Base-by-base conservation (phyloP, 257 asterid genomes). In the Eustoma russellianum region DNA sequence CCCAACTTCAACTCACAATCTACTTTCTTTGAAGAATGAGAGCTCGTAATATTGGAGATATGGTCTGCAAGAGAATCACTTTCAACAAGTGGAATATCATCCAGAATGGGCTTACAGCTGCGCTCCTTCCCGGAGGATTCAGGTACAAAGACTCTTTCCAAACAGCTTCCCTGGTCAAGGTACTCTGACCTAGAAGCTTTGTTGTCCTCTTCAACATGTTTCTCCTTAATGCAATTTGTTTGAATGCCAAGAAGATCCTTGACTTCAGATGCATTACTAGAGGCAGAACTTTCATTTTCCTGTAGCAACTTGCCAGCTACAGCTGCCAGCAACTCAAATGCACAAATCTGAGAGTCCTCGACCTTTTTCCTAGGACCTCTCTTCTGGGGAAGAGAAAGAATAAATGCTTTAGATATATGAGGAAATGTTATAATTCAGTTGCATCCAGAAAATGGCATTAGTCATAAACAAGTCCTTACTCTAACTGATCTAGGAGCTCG, bases 291-390 rank as follows among this genome's bases (percentile, higher is more conserved):
- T 73, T 88, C 95, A 60, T 82, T 92, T 72, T 85, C 99, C 72
- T 71, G 90, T 58, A 88, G 74, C 53, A 92, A 68, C 70, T 92
- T 76, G 48, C 93, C 97, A 38, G 99, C 99, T 65, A 92, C 97
- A 70, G 88, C 83, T 34, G 99, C 99, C 62, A 92, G 85, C 59
- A 92, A 67, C 64, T 92, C 99, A 63, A 92, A 92, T 65, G 99
- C 91, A 73, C 93, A 83, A 57, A 85, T 82, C 55, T 80, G 74
- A 56, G 57, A 66, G 52, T 70, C 85, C 40, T 81, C 94, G 24
- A 62, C 69, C 34, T 62, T 74, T 64, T 70, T 86, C 50, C 33
- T 75, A 4, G 71, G 62, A 50, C 70, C 61, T 72, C 83, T 81
- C 81, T 73, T 77, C 97, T 88, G 85, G 11, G 43, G 7, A 2